Conservation (phyloP, 495 filamentous ascomycete species). For the Polyplosphaeria fusca region DNA sequence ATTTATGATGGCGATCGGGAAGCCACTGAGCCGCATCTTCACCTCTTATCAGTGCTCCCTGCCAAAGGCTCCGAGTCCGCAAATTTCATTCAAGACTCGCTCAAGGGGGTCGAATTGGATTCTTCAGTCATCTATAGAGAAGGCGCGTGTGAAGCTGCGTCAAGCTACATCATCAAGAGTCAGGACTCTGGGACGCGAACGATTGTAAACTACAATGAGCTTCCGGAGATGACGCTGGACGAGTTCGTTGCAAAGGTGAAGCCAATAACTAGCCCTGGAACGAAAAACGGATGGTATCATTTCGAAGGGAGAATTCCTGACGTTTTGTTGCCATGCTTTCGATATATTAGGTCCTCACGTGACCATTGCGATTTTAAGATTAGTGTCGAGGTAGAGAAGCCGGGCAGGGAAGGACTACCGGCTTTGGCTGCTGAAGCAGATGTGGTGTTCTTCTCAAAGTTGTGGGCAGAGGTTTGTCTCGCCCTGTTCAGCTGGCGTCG, state of each 20-base stretch:
- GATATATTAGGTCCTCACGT: conserved; percentile 47
- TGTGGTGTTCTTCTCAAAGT: conserved; percentile 67
- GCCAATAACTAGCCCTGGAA: conserved; percentile 22
- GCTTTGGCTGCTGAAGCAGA: conserved; percentile 62
- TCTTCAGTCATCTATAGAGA: conserved; percentile 58
- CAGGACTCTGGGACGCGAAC: conserved; percentile 58
- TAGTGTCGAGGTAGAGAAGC: conserved; percentile 72
- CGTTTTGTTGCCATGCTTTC: conserved; percentile 60
- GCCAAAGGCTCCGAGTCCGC: conserved; percentile 42
- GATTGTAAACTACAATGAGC: conserved; percentile 66
- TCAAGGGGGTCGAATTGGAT: conserved; percentile 48
- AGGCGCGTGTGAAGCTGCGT: conserved; percentile 55
- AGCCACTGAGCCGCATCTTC: conserved; percentile 31
- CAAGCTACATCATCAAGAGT: conserved; percentile 70
- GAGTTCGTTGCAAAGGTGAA: conserved; percentile 51
- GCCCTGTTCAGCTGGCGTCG: too few relatives aligned
- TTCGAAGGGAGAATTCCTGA: conserved; percentile 69
- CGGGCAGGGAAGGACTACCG: conserved; percentile 56
- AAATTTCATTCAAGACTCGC: conserved; percentile 44
- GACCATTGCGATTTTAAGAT: conserved; percentile 48
- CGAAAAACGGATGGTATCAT: conserved; percentile 60
- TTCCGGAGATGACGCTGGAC: conserved; percentile 60
- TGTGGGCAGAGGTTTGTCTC: conserved; percentile 71
- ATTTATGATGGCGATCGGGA: too few relatives aligned
- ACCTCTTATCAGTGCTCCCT: conserved; percentile 49